Conservation (phyloP, 345 rosid species). For the Pistacia vera region DNA sequence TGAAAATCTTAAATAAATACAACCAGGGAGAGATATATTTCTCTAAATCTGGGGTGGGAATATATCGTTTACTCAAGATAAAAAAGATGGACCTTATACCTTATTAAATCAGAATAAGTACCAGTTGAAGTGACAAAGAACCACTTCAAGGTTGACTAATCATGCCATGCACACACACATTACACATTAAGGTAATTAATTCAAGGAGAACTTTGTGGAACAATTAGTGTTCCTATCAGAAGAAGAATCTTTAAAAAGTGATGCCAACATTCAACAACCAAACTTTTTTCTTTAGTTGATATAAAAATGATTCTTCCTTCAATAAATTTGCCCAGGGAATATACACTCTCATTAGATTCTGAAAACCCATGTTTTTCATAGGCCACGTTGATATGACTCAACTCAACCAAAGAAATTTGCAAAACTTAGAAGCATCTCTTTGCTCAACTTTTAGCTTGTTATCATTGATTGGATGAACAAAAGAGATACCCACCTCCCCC, state of each 20-base stretch:
- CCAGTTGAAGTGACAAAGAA: neutral
- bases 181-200: neutral
- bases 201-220: too few relatives aligned
- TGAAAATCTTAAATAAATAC: too few relatives aligned
- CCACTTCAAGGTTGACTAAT: neutral
- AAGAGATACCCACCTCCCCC: constrained; percentile 24
- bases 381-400: neutral
- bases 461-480: constrained; percentile 24
- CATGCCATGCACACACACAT: too few relatives aligned
- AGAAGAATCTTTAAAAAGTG: constrained; percentile 9
- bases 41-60: too few relatives aligned
- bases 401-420: constrained; percentile 2
- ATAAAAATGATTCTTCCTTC: too few relatives aligned
- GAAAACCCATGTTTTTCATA: neutral
- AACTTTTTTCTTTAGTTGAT: neutral
- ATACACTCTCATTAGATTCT: constrained; percentile 20
- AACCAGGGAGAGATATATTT: too few relatives aligned
- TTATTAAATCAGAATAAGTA: too few relatives aligned
- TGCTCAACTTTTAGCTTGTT: constrained; percentile 4
- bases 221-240: too few relatives aligned
- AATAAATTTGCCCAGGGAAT: neutral
- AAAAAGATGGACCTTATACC: too few relatives aligned
- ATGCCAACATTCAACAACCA: constrained; percentile 21
- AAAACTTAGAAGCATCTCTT: constrained; percentile 4
- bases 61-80: too few relatives aligned